Evolutionary conservation across 2,329 filamentous ascomycete genomes (phyloP).

Genomic region (Paecilomyces dactylethromorphus): DNA sequence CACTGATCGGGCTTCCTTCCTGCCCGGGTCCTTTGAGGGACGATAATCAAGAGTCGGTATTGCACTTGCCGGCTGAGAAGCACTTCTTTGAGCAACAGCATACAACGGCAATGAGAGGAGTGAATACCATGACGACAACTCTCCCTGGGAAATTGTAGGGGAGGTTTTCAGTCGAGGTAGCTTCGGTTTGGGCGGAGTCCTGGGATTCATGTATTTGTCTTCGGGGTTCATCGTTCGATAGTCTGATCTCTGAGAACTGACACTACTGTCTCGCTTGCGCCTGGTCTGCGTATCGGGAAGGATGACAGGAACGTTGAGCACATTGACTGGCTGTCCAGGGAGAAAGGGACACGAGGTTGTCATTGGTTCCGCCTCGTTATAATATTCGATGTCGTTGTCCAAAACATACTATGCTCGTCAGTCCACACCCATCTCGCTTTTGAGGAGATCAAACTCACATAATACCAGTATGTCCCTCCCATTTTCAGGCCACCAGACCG

Average conservation of each 20-base stretch:
- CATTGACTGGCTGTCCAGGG: constrained; percentile 81
- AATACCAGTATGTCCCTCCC: constrained; percentile 93
- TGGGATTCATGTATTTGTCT: constrained; percentile 67
- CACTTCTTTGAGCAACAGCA: constrained; percentile 19
- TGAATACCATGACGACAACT: constrained; percentile 18
- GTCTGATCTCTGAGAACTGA: constrained; percentile 53
- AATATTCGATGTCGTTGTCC: constrained; percentile 68
- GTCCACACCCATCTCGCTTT: constrained; percentile 6
- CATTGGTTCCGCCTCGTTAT: constrained; percentile 64
- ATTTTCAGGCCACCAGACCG: constrained; percentile 79
- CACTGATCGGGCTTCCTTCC: constrained; percentile 26
- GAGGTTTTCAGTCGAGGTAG: constrained; percentile 41
- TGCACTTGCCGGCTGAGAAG: constrained; percentile 29
- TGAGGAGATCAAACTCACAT: constrained; percentile 52
- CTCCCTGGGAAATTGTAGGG: constrained; percentile 22
- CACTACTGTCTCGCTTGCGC: constrained; percentile 58
- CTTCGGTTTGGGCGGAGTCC: constrained; percentile 48
- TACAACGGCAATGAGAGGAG: constrained; percentile 17
- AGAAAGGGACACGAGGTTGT: constrained; percentile 79
- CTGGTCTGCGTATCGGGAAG: constrained; percentile 38
- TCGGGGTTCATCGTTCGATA: constrained; percentile 71
- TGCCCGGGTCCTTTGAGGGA: constrained; percentile 15
- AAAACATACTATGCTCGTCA: constrained; percentile 64
- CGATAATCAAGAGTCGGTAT: constrained; percentile 13
- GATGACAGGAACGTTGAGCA: constrained; percentile 72